Conservation (phyloP, 495 filamentous ascomycete genomes). For the Penicillium alfredii region DNA sequence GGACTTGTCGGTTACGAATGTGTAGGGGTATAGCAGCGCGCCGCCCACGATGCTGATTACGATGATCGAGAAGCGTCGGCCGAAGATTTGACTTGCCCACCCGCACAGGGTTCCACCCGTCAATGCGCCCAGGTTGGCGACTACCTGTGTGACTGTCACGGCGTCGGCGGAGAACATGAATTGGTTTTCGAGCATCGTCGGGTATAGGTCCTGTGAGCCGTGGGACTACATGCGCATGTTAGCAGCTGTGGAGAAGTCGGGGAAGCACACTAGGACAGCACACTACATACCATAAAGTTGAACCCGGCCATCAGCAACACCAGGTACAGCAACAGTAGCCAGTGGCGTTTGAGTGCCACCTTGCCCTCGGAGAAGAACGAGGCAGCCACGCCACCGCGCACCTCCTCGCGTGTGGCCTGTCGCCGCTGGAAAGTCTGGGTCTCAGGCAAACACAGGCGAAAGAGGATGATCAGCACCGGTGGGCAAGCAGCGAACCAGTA, state of each 20-base stretch:
- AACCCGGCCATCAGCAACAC: constrained; percentile 85
- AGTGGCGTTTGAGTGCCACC: constrained; percentile 68
- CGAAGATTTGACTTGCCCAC: constrained; percentile 75
- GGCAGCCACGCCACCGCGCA: constrained; percentile 40
- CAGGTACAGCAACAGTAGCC: constrained; percentile 72
- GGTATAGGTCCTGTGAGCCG: constrained; percentile 87
- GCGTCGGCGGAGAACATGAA: constrained; percentile 64
- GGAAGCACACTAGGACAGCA: not conserved
- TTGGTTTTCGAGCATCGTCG: constrained; percentile 74
- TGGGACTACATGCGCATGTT: constrained; percentile 51
- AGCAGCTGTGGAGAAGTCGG: not conserved
- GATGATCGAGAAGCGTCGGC: constrained; percentile 76
- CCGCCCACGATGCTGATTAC: constrained; percentile 70
- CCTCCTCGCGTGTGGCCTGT: constrained; percentile 48
- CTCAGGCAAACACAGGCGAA: constrained; percentile 71
- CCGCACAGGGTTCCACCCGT: constrained; percentile 70
- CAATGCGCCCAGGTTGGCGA: constrained; percentile 79
- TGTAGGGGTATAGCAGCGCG: constrained; percentile 76
- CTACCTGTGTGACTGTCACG: constrained; percentile 78
- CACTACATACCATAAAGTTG: constrained; percentile 67
- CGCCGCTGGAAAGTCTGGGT: constrained; percentile 62
- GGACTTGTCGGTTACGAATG: constrained; percentile 51
- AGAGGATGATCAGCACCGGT: constrained; percentile 73
- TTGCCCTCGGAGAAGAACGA: constrained; percentile 72
- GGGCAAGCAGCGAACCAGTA: constrained; percentile 83